Percentiles rank a stretch among this genome's conserved stretches.
These are phyloP conservation scores for Orbilia blumenaviensis DNA, from an alignment of 2,329 filamentous ascomycete genomes.

Conservation along the genomic window DNA sequence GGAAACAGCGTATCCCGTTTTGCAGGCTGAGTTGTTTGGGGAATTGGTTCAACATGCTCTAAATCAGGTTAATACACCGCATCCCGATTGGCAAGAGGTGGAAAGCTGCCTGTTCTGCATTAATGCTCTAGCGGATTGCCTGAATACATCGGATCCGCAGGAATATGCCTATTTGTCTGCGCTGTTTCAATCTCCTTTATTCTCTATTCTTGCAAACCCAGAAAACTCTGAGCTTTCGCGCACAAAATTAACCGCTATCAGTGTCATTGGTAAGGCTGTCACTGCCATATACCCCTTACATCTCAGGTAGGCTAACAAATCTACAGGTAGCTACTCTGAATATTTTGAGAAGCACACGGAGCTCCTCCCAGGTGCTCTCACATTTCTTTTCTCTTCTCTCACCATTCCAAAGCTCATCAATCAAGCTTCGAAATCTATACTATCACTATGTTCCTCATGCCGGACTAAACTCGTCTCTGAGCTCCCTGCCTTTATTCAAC, in stretches of 20 bases:
- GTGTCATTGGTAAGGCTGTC: slow-evolving; percentile 68
- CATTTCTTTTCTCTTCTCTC: slow-evolving; percentile 77
- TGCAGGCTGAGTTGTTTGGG: slow-evolving; percentile 63
- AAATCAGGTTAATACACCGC: slow-evolving; percentile 56
- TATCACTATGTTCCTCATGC: slow-evolving; percentile 78
- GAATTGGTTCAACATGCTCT: slow-evolving; percentile 64
- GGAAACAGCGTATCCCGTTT: slow-evolving; percentile 73
- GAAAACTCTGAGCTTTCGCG: slow-evolving; percentile 50
- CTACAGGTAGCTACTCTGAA: slow-evolving; percentile 71
- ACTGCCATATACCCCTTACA: neutral
- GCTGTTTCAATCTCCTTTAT: slow-evolving; percentile 67
- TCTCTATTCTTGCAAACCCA: slow-evolving; percentile 68
- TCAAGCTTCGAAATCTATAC: slow-evolving; percentile 78
- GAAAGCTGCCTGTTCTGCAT: slow-evolving; percentile 66
- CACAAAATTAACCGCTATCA: slow-evolving; percentile 62
- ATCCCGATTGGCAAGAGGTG: slow-evolving; percentile 64
- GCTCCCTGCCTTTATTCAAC: slow-evolving; percentile 73
- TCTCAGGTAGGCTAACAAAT: neutral
- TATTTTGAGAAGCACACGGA: slow-evolving; percentile 77
- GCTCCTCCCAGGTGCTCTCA: slow-evolving; percentile 75
- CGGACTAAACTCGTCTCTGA: slow-evolving; percentile 74
- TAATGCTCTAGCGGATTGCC: slow-evolving; percentile 59
- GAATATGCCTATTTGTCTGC: slow-evolving; percentile 57
- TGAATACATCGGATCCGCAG: slow-evolving; percentile 57
- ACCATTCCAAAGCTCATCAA: slow-evolving; percentile 70